Base-by-base conservation (phyloP, 2,329 filamentous ascomycete species). In the Claviceps sp. region DNA sequence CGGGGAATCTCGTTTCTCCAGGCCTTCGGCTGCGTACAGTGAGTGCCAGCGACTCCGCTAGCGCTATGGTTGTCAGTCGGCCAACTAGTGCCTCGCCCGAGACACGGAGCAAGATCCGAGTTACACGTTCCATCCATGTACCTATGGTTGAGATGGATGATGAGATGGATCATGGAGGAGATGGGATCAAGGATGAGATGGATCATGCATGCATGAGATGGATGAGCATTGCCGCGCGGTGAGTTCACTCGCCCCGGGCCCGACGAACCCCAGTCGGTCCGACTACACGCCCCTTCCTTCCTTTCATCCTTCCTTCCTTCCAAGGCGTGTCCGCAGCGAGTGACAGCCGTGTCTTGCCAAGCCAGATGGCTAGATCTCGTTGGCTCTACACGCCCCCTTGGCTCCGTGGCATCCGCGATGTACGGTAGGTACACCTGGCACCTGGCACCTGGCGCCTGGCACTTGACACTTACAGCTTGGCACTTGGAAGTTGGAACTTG, bases 191-290 rank as follows among this genome's bases (percentile, higher is more conserved):
- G n/a, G 43, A 19, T 16, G 16, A 30, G n/a, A 19, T 45, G 22
- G 43, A 26, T 14, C n/a, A 24, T 16, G 22, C 6, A 38, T 50
- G 48, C 30, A 34, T 34, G 30, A 34, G 30, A 17, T 30, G 40
- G 48, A 24, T 17, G 40, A 42, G 6, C 30, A 34, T 34, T 40
- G 47, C 30, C 37, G 48, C 22, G n/a, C 26, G 34, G 41, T 17
- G 19, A 22, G 41, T 49, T 41, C 19, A 10, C 37, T 41, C 34
- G 16, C 39, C 26, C 17, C 22, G 24, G 24, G 24, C 24, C 24
- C 24, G 46, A 30, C 22, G 34, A 17, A 44, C 50, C 40, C 50
- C 45, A 45, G 50, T 52, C 40, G 50, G 50, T 40, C 50, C 46
- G 46, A 52, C 46, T 45, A 13, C 46, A 47, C 47, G 19, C 47